Evolutionary conservation across 352 stramenopile species (phyloP), one percentile per base, ranked within the genome.

Genomic region (Phytophthora sp.): DNA sequence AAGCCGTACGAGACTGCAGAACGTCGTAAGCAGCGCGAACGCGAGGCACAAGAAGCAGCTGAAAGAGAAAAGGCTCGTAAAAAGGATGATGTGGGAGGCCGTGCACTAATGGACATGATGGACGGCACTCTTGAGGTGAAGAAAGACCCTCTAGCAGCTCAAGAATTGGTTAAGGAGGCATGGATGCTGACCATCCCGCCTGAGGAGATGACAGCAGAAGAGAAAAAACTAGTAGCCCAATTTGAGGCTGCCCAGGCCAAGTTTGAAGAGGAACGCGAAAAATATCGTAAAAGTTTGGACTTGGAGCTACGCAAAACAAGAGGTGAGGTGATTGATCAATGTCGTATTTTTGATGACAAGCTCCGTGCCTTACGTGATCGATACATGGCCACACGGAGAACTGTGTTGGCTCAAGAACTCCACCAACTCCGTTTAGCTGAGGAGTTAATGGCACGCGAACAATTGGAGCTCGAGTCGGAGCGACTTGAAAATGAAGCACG

Each of bases 91-190:
- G 84, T 92, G 4, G 76, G 81, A 0, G 80, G 79, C 0, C 88
- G 91, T 2, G 91, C 88, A 5, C 65, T 98, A 4, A 54, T 81
- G 0, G 92, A 98, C 51, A 98, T 98, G 94, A 98, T 98, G 94
- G 76, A 97, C 65, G 94, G 93, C 21, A 98, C 93, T 26, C 73
- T 98, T 9, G 92, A 98, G 54, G 79, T 83, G 2, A 96, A 94
- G 54, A 96, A 95, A 50, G 89, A 97, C 18, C 76, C 72, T 8
- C 58, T 88, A 1, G 80, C 83, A 4, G 76, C 75, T 0, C 74
- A 91, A 24, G 79, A 77, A 24, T 54, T 86, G 7, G 77, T 90
- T 26, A 92, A 96, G 37, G 85, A 94, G 43, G 65, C 75, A 30
- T 98, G 92, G 93, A 97, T 98, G 86, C 31, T 97, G 35, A 82